A percentile compares a stretch with the other conserved stretches of the same genome.
Conservation (phyloP, 2,329 filamentous ascomycete genomes). For the Sphaerostilbella broomeana region DNA sequence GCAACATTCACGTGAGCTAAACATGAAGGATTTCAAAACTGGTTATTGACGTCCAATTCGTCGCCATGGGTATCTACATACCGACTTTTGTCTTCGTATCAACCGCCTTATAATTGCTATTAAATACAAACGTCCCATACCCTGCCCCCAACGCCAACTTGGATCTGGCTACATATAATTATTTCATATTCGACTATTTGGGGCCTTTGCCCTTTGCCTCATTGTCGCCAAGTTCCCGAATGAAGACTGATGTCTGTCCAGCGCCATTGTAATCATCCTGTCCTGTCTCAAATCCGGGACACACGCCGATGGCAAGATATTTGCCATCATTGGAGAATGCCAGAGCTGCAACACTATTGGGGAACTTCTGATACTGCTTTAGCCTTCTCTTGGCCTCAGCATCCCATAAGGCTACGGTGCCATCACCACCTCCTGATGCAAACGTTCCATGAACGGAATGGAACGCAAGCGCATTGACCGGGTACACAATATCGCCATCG, state of each 20-base stretch:
- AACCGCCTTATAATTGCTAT: constrained; percentile 15
- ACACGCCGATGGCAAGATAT: constrained; percentile 72
- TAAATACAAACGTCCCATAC: constrained; percentile 22
- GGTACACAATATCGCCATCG: constrained; percentile 75
- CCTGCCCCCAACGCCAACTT: constrained; percentile 27
- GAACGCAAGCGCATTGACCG: constrained; percentile 84
- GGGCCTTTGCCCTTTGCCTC: constrained; percentile 82
- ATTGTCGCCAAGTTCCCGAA: constrained; percentile 77
- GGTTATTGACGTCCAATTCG: constrained; percentile 15
- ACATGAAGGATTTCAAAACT: not conserved
- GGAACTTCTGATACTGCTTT: constrained; percentile 79
- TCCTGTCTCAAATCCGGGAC: constrained; percentile 81
- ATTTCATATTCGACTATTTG: constrained; percentile 41
- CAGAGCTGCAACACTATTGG: constrained; percentile 69
- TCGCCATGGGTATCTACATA: constrained; percentile 28
- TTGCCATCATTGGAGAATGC: constrained; percentile 72
- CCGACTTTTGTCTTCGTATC: constrained; percentile 14
- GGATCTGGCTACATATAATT: constrained; percentile 17
- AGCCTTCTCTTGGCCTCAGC: constrained; percentile 84
- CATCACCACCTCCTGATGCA: constrained; percentile 82
- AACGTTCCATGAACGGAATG: constrained; percentile 80
- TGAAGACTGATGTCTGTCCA: constrained; percentile 68
- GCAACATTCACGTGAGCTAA: too few relatives aligned
- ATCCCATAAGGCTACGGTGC: constrained; percentile 90
- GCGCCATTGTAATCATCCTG: constrained; percentile 70